Conservation (phyloP, 2,329 filamentous ascomycete species). For the Teratosphaeria zuluensis region DNA sequence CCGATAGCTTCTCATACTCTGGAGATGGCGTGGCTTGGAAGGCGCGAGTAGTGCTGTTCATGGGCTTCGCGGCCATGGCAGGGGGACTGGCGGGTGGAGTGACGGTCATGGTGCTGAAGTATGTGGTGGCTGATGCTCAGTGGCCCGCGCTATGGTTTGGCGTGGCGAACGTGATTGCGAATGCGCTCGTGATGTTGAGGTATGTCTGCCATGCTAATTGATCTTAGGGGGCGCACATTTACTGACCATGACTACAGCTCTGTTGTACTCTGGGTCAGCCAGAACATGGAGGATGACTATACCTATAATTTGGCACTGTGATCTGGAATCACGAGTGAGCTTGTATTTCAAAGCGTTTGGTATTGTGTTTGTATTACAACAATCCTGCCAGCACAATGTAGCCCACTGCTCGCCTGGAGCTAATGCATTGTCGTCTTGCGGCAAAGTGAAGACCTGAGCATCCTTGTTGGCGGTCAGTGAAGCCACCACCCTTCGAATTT, state of each 20-base stretch:
- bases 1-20: slow-evolving; percentile 55
- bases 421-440: neutral
- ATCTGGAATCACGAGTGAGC: neutral
- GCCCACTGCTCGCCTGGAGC: neutral
- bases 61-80: slow-evolving; percentile 60
- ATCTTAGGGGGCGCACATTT: slow-evolving; percentile 17
- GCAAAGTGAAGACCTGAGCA: neutral
- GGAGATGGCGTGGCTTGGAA: slow-evolving; percentile 60
- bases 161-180: slow-evolving; percentile 56
- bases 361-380: neutral
- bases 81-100: slow-evolving; percentile 58
- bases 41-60: slow-evolving; percentile 56
- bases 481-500: neutral
- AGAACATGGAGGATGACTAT: slow-evolving; percentile 66
- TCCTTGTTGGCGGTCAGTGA: neutral
- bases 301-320: slow-evolving; percentile 59
- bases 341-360: neutral
- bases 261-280: slow-evolving; percentile 57
- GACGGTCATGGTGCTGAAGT: slow-evolving; percentile 59
- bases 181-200: slow-evolving; percentile 58
- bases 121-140: slow-evolving; percentile 49
- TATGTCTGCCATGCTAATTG: no score
- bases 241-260: slow-evolving; percentile 37
- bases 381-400: neutral
- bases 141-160: slow-evolving; percentile 58